Evolutionary conservation across 2,329 filamentous ascomycete species (phyloP), one percentile per base, ranked within the genome.

Genomic region (Herpotrichia juniperi): DNA sequence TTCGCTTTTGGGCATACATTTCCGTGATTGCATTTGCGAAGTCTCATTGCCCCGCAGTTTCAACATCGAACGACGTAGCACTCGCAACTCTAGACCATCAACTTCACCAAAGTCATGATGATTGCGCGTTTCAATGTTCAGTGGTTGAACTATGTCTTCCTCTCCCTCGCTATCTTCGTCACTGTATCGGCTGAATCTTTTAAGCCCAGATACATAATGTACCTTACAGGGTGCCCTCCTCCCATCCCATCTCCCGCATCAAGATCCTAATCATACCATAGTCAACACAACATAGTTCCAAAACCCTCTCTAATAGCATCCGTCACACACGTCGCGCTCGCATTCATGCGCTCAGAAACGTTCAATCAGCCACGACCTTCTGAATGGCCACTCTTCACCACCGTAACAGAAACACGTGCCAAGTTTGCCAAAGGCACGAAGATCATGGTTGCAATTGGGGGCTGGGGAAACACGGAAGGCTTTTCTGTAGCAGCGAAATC

Each of bases 361-460:
- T 71, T 71, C 57, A 69, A 72, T 26, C 48, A 61, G 1, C 58
- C 52, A 0, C 21, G 57, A 14, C 61, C 55, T 25, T 42, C 30
- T 5, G 48, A 57, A 6, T 71, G 63, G 61, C 62, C 66, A 8
- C 46, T 71, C 1, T 72, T 69, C 30, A 69, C 66, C 1, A 58
- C 59, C 0, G 52, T 71, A 2, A 51, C 59, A 10, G 55, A 62
- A n/a, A 58, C 60, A 1, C 56, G 66, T 3, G 28, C 73, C 1
- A 74, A 82, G 14, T 88, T 88, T 45, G 42, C 61, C 4, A 61
- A 78, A 0, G 76, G 75, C 11, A 85, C 86, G 12, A 86, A 85
- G 58, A 71, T 90, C 17, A 80, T 87, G 73, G 78, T 91, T 17
- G 87, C 88, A 7, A 85, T 91, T 57, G 89, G 89, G 11, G 88